Evolutionary conservation across 2,329 filamentous ascomycete species (phyloP), one percentile per base, ranked within the genome.

Genomic region (Didymella pinodella): DNA sequence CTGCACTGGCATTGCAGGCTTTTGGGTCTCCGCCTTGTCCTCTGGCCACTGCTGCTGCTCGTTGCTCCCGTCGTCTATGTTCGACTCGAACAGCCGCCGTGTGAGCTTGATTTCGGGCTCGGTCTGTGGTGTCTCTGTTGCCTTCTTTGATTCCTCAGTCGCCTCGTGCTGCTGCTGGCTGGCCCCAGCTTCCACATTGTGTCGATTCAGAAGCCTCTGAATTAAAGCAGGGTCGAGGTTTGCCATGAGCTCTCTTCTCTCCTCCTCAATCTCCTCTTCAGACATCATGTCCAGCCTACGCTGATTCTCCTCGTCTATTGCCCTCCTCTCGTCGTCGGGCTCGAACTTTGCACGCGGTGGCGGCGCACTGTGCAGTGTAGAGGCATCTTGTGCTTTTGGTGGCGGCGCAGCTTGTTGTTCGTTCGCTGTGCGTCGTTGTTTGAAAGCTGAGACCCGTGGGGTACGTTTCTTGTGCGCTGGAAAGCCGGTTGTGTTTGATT

Each of bases 391-490:
- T 57, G 54, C 48, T 44, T 66, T 65, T 12, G 45, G 59, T 31
- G 50, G 45, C 1, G 61, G 40, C 26, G 54, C 14, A 22, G 52
- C 58, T 43, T 69, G 65, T 45, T 69, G 65, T 20, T 69, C 63
- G 46, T 76, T 74, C 14, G 72, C 70, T 8, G 72, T 74, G 61
- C 85, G 83, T 71, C 88, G 86, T 70, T 91, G 88, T 75, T 92
- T 96, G 81, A 97, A 97, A 1, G 90, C 85, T 1, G 93, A 97
- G 7, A 86, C 78, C 57, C 85, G 85, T 55, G 67, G 66, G 12
- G 82, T 84, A 65, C 93, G 88, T 75, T 91, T 92, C 76, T 90
- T 95, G 76, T 93, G 93, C 58, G 88, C 87, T n/a, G 95, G 95
- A 67, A 98, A 98, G 1, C 95, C 95, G 12, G 86, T 88, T 4